Base-by-base conservation (phyloP, 139 green algal species). In the Zygnema cylindricum region DNA sequence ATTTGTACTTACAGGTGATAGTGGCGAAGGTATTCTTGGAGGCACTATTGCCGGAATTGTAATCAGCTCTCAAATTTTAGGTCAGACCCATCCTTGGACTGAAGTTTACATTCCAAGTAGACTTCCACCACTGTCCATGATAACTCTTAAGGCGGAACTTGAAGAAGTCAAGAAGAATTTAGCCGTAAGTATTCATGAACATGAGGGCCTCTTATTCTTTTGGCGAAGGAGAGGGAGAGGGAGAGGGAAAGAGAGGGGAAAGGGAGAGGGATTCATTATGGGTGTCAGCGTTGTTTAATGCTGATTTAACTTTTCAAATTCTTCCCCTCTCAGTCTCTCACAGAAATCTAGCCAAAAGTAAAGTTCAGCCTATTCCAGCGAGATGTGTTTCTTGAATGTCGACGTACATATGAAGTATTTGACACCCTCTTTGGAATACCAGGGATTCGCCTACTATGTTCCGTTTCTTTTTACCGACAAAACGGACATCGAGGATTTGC, bases 21-120 rank as follows among this genome's bases (percentile, higher is more conserved):
- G 69, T 38, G 93, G 94, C 1, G 89, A 95, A 92, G 94, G 91
- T 69, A 95, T 96, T 87, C 95, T 93, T 2, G 94, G 94, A 79
- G 92, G 86, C 76, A 94, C 84, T 40, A 93, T 93, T 41, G 91
- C 86, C 2, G 93, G 90, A 36, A 93, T 91, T 0, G 87, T 95
- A 38, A 87, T 95, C 1, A 77, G 88, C 2, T 91, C 94, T 69
- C 82, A 92, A 1, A 95, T 95, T 55, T 76, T 95, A 63, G 49
- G 49, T 7, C 49, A 16, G 49, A 63, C 49, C 16, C 49, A 63
- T 16, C 49, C 49, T 16, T 63, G 71, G 38, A 79, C 39, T 3
- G 71, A 57, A 79, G 71, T 79, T 16, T 79, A 49, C 71, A 43
- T 25, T 57, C 39, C 41, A 7, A 57, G 71, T 16, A 49, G 71